A percentile compares a stretch with the other conserved stretches of the same genome.
phyloP scores from a whole-genome alignment of 495 filamentous ascomycete genomes.

The Aspergillus asperescens region DNA sequence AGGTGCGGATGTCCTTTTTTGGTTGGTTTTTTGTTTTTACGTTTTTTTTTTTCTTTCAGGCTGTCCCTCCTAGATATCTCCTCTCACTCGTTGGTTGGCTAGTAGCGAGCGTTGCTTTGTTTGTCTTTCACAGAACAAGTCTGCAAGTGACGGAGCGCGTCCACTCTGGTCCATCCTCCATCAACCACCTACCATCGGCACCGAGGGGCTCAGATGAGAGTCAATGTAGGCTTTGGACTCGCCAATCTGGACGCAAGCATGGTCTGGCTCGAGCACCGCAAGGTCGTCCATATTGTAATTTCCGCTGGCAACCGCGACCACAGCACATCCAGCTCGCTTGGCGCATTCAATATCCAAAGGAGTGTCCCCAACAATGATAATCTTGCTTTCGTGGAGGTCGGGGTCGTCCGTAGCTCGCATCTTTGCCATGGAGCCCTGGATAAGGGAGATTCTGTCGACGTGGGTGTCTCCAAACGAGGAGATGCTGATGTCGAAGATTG shows the following conservation, averaged over 20 bases:
- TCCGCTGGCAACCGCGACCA: conserved; percentile 15
- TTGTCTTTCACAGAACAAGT: neutral
- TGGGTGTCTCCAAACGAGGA: conserved; percentile 13
- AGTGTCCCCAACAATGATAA: conserved; percentile 13
- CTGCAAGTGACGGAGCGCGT: too few relatives aligned
- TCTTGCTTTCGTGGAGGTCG: conserved; percentile 1
- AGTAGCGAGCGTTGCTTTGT: neutral
- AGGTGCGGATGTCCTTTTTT: too few relatives aligned
- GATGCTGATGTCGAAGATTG: conserved; percentile 13
- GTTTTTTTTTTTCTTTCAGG: too few relatives aligned
- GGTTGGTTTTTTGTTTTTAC: too few relatives aligned
- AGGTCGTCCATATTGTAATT: conserved; percentile 16
- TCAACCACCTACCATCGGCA: conserved; percentile 1
- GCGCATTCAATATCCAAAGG: conserved; percentile 17
- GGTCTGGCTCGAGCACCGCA: conserved; percentile 10
- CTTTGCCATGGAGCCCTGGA: conserved; percentile 10
- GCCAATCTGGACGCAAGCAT: conserved; percentile 8
- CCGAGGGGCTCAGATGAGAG: neutral
- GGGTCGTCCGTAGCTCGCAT: neutral
- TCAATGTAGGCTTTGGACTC: conserved; percentile 10
- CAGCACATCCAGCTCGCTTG: conserved; percentile 13
- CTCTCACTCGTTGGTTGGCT: too few relatives aligned
- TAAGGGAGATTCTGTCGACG: conserved; percentile 4
- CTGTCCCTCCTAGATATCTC: too few relatives aligned
- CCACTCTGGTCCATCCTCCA: neutral